These are phyloP conservation scores for Aspergillus udagawae DNA, from an alignment of 2,329 filamentous ascomycete genomes.

Conservation along the genomic window DNA sequence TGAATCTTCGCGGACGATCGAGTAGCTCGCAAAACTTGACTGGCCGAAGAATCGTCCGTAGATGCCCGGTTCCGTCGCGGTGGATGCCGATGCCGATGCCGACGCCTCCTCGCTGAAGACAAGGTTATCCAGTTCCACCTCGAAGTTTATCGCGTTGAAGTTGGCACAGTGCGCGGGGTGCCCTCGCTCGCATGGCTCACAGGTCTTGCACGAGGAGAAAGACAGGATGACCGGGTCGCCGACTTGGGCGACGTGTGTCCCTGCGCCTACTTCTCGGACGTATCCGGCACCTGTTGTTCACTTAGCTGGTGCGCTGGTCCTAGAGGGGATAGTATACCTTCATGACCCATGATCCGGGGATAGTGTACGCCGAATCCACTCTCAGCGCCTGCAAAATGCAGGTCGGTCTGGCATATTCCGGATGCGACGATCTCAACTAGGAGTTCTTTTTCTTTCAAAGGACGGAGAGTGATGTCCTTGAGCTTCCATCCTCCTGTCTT, in stretches of 20 bases:
- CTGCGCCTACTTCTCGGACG: conserved; percentile 43
- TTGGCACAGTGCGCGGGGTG: conserved; percentile 47
- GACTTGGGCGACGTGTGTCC: conserved; percentile 38
- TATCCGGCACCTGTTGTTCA: conserved; percentile 37
- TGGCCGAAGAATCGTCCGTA: conserved; percentile 48
- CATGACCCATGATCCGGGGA: conserved; percentile 51
- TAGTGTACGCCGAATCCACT: conserved; percentile 38
- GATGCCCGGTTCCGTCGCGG: conserved; percentile 22
- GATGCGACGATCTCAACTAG: conserved; percentile 52
- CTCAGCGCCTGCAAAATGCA: conserved; percentile 43
- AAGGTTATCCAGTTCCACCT: conserved; percentile 4
- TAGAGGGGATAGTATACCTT: conserved; percentile 35
- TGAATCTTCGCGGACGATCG: conserved; percentile 37
- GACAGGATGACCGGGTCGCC: conserved; percentile 48
- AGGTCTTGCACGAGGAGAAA: conserved; percentile 46
- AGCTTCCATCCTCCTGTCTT: conserved; percentile 13
- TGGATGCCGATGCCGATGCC: conserved; percentile 6
- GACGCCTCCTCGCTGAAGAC: conserved; percentile 2
- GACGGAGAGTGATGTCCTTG: conserved; percentile 7
- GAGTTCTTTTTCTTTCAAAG: conserved; percentile 42
- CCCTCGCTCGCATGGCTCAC: conserved; percentile 46
- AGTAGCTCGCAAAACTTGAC: conserved; percentile 41
- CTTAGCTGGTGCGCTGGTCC: conserved; percentile 1
- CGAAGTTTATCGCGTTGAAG: conserved; percentile 48
- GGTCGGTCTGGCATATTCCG: conserved; percentile 55